Conservation (phyloP, 352 stramenopile species). For the Pythium brachiatum region DNA sequence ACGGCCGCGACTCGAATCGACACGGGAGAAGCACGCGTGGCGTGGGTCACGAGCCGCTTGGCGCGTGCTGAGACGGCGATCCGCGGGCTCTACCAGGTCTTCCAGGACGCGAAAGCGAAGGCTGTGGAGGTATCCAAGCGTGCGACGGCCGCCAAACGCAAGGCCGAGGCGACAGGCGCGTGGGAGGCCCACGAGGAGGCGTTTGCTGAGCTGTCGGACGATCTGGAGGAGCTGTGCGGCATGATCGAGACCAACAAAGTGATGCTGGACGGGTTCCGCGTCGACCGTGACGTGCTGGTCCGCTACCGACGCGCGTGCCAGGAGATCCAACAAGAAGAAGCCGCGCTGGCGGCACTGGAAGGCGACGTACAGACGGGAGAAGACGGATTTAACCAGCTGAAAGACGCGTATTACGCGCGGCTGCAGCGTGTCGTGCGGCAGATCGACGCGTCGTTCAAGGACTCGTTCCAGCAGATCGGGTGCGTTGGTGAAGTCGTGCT, state of each 20-base stretch:
- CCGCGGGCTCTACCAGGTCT: constrained; percentile 51
- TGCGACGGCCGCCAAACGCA: constrained; percentile 63
- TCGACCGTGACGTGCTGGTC: constrained; percentile 68
- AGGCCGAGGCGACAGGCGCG: constrained; percentile 64
- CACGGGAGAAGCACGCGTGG: constrained; percentile 45
- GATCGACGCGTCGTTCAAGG: constrained; percentile 80
- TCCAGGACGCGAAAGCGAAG: constrained; percentile 63
- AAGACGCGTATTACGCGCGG: constrained; percentile 66
- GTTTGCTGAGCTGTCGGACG: constrained; percentile 64
- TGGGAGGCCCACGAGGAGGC: constrained; percentile 61
- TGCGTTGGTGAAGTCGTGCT: constrained; percentile 83
- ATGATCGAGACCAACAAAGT: constrained; percentile 86
- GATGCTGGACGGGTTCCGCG: constrained; percentile 76
- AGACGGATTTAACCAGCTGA: constrained; percentile 71
- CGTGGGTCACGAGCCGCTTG: constrained; percentile 61
- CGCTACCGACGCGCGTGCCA: constrained; percentile 61
- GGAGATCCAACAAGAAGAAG: constrained; percentile 74
- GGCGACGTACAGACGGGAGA: constrained; percentile 57
- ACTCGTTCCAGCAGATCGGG: constrained; percentile 85
- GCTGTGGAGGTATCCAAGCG: constrained; percentile 54
- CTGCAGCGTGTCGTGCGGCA: constrained; percentile 71
- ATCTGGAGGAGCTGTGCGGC: constrained; percentile 72
- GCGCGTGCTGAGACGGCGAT: constrained; percentile 52
- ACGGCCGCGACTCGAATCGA: too few relatives aligned
- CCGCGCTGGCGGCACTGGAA: constrained; percentile 53